A percentile compares a stretch with the other conserved stretches of the same genome.
Evolutionary conservation across 2,329 filamentous ascomycete genomes (phyloP).

Genomic region (Hypocrella siamensis): DNA sequence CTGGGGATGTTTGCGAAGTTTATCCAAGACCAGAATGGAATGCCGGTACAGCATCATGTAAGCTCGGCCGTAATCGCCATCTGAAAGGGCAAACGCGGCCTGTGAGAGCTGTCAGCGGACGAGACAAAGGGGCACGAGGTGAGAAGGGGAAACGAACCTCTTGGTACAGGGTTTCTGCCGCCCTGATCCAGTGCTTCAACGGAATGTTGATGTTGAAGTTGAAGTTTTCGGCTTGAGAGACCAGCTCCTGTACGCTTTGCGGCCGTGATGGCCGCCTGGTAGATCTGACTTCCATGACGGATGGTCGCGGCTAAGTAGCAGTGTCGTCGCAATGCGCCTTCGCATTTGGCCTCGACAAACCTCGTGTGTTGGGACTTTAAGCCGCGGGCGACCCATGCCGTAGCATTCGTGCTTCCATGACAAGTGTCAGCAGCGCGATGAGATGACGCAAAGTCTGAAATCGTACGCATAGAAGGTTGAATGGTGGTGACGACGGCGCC

Average conservation of each 20-base stretch:
- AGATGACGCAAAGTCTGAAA: too few relatives aligned
- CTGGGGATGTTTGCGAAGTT: slow-evolving; percentile 63
- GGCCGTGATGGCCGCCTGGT: slow-evolving; percentile 32
- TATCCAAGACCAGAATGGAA: slow-evolving; percentile 65
- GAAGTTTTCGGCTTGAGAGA: slow-evolving; percentile 60
- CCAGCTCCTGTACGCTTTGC: slow-evolving; percentile 59
- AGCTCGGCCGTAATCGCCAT: slow-evolving; percentile 74
- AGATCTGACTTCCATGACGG: slow-evolving; percentile 12
- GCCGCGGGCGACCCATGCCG: too few relatives aligned
- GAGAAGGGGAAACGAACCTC: slow-evolving; percentile 42
- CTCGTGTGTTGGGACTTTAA: background rate
- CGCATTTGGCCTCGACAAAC: too few relatives aligned
- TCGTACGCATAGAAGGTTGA: too few relatives aligned
- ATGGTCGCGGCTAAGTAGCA: background rate
- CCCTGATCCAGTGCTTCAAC: slow-evolving; percentile 67
- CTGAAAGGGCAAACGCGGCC: slow-evolving; percentile 72
- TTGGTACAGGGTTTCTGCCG: slow-evolving; percentile 62
- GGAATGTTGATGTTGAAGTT: slow-evolving; percentile 65
- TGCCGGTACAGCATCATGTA: slow-evolving; percentile 88
- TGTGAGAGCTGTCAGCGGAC: slow-evolving; percentile 19
- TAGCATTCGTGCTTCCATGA: too few relatives aligned
- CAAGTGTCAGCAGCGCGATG: too few relatives aligned
- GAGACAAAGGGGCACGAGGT: background rate
- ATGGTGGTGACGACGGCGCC: too few relatives aligned
- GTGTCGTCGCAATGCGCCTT: too few relatives aligned